Evolutionary conservation across 192 early-diverging fungal genomes (phyloP), one percentile per base, ranked within the genome.

Genomic region (Coemansia sp.): DNA sequence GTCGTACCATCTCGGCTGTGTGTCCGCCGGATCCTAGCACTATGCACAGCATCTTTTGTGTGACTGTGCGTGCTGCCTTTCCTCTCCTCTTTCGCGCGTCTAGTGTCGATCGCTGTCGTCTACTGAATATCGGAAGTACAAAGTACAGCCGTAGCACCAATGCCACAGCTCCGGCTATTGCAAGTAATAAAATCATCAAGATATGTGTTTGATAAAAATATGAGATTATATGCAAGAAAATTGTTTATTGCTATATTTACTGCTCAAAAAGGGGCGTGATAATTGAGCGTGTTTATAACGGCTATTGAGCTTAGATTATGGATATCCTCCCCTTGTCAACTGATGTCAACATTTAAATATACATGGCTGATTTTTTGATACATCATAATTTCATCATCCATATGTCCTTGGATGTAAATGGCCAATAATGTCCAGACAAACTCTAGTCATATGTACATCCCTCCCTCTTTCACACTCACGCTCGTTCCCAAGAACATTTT

Each of bases 1-100:
- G 71, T 62, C 89, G 87, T 10, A 90, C 59, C 94, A 98, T 97
- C 75, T 98, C 97, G 5, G 89, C 82, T 0, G 97, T 96, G 73
- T 98, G 97, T 11, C 97, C 97, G 40, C 97, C 77, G 1, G 81
- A 83, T 0, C 81, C 81, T 19, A 83, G 59, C 32, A 83, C 74
- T 13, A 83, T 60, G 40, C 81, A 83, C 1, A 83, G 65, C 40
- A 65, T 62, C 59, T 64, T 82, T 19, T 70, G 31, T 24, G 44
- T 29, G 44, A 38, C 46, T 9, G 38, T 51, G 0, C 62, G 44
- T 3, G 53, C 55, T 1, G 73, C 61, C 36, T 77, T 78, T 61
- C 76, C 75, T 45, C 75, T 78, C 62, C 63, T 46, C 27, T 61
- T 62, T 22, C 39, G 51, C 36, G 39, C 42, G 65, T 12, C 51